Base-by-base conservation (phyloP, 495 filamentous ascomycete species). In the Eremomyces bilateralis region DNA sequence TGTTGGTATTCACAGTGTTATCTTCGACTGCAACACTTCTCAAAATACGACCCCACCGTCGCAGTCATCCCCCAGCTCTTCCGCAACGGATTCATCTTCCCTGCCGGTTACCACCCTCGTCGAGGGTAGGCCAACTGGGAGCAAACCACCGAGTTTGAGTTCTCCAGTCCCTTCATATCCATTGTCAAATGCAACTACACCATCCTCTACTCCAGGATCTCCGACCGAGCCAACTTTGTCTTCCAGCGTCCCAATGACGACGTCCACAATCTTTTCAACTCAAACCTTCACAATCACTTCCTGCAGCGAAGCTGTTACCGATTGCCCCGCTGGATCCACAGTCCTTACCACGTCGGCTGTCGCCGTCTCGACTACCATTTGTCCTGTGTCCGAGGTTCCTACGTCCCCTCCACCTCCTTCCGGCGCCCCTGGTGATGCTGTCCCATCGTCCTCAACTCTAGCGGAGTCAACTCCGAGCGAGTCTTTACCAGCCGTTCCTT, bases 1-100 rank as follows among this genome's bases (percentile, higher is more conserved):
- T 35, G 63, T 92, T 46, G 70, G 70, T 40, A 69, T 92, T 43
- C 74, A 79, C 59, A 65, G 56, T 42, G 70, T 93, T 48, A 68
- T 63, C 45, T 94, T 90, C 49, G 68, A 84, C 59, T 93, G 84
- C 64, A 58, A 51, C 25, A 34, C 44, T 21, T 20, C 38, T 20
- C 29, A 32, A n/a, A 39, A 21, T 15, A 19, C 15, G 8, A 15
- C 25, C 18, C 17, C 39, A 13, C 30, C 24, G 13, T 8, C 24
- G 8, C 10, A 8, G 6, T 32, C 30, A 6, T 32, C 30, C 15
- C 30, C 30, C 4, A 35, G 10, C 16, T 11, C 16, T 8, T 10
- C 33, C 24, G 4, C 33, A 19, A 5, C 33, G 16, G 8, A 8
- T 8, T 35, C 33, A 4, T 35, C 33, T 20, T 22, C 33, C 8